These are phyloP conservation scores for Microbotryum scabiosae DNA, from an alignment of 1,284 basidiomycete species.

Conservation along the genomic window DNA sequence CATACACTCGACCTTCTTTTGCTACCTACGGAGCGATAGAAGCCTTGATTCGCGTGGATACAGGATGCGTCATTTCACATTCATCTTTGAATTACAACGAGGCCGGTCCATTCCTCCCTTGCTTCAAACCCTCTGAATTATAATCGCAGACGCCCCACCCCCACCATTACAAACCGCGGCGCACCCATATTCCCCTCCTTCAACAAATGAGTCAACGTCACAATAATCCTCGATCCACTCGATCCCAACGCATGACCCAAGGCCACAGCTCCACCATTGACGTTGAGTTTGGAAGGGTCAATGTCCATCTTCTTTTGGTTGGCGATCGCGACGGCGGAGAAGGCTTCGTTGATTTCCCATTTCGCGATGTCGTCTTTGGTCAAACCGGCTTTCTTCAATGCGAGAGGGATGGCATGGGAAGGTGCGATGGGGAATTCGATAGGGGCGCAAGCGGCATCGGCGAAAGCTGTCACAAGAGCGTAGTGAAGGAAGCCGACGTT, in stretches of 20 bases:
- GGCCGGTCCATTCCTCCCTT: no score
- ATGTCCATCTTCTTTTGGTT: neutral
- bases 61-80: no score
- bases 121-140: neutral
- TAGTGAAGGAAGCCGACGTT: constrained; percentile 32
- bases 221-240: constrained; percentile 40
- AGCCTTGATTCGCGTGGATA: no score
- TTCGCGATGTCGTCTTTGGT: constrained; percentile 73
- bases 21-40: no score
- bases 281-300: neutral
- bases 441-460: constrained; percentile 89
- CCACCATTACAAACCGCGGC: constrained; percentile 39
- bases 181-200: constrained; percentile 38
- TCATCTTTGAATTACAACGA: no score
- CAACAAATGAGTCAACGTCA: constrained; percentile 39
- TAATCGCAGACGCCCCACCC: neutral
- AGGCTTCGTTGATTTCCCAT: constrained; percentile 80
- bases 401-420: constrained; percentile 73
- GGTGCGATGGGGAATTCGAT: constrained; percentile 96
- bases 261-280: constrained; percentile 19
- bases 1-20: no score
- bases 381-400: constrained; percentile 76
- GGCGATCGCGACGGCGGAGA: constrained; percentile 29
- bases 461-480: constrained; percentile 59
- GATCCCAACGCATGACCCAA: constrained; percentile 38